A percentile compares a stretch with the other conserved stretches of the same genome.
Evolutionary conservation across 2,329 filamentous ascomycete species (phyloP).

Genomic region (Thielaviopsis euricoi): DNA sequence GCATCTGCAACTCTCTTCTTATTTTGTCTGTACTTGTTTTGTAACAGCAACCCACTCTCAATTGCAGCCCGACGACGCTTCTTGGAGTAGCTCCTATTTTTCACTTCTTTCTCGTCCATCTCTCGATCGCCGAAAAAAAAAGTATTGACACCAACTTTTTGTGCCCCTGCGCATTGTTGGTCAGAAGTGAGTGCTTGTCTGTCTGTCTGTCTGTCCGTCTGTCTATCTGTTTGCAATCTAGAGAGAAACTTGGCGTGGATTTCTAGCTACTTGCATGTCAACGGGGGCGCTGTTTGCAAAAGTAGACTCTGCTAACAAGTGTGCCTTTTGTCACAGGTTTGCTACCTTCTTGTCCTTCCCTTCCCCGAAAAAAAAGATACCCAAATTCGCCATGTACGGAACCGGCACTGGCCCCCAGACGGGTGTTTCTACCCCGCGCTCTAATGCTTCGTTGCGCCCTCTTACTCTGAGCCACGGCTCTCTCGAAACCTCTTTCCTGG

Average conservation of each 20-base stretch:
- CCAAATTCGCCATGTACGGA: conserved; percentile 59
- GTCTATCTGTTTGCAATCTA: no score
- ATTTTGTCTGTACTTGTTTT: not conserved
- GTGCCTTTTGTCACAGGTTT: not conserved
- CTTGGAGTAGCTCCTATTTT: not conserved
- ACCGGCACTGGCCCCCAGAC: conserved; percentile 73
- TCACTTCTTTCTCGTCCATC: not conserved
- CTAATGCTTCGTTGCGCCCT: conserved; percentile 79
- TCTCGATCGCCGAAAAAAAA: not conserved
- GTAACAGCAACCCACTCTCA: not conserved
- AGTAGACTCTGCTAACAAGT: not conserved
- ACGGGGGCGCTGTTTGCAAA: not conserved
- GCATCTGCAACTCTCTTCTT: not conserved
- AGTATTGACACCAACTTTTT: not conserved
- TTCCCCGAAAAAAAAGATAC: conserved; percentile 4
- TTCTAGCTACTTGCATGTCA: not conserved
- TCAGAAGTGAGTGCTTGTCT: not conserved
- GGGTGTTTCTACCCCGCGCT: conserved; percentile 91
- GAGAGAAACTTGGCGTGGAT: no score
- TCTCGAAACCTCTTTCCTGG: conserved; percentile 89
- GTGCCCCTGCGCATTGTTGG: not conserved
- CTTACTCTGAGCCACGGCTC: conserved; percentile 83
- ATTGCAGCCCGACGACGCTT: not conserved
- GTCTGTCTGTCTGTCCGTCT: no score
- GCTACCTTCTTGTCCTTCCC: not conserved